Base-by-base conservation (phyloP, 2,329 filamentous ascomycete species). In the Emergomyces pasteurianus region DNA sequence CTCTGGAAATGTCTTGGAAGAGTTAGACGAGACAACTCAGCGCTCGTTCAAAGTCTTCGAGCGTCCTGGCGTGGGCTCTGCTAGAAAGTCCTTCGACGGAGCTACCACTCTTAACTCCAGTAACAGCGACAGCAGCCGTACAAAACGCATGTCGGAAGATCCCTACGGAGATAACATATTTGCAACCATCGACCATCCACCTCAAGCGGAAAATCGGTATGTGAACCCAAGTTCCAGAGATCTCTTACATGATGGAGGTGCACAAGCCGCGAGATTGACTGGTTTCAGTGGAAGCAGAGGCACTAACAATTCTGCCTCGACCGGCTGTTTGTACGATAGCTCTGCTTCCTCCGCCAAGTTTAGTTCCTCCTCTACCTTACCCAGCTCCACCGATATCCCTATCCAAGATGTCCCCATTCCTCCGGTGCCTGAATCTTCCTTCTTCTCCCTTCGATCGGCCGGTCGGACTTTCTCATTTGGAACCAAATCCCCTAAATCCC, bases 21-120 rank as follows among this genome's bases (percentile, higher is more conserved):
- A 80, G 58, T 68, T 73, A 47, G 73, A 73, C 61, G 70, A 72
- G 31, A 68, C 73, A 36, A 68, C 69, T 16, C 73, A 74, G 58
- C 70, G 78, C 26, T 81, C 80, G n/a, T 83, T 83, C 67, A 75
- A 77, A 26, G 81, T 83, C 50, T 74, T 83, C 60, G 80, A 82
- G 64, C 76, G 81, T 62, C 77, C 79, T 18, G 69, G 71, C 46
- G 68, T 69, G 16, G 73, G 75, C 18, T 14, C 53, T 18, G 38
- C 7, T 43, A 75, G 74, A 64, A 76, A 74, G 64, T 77, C 77
- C 16, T 72, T 76, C 63, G 76, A 75, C 60, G 72, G 74, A 57
- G 74, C 73, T n/a, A 71, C 68, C 53, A 64, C 68, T 3, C 61
- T 74, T 31, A 76, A 74, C 62, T 68, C 68, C 38, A 66, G 38